Percentiles rank a stretch among this genome's conserved stretches.
phyloP scores from a whole-genome alignment of 331 rosid genomes.

The Cydonia oblonga region DNA sequence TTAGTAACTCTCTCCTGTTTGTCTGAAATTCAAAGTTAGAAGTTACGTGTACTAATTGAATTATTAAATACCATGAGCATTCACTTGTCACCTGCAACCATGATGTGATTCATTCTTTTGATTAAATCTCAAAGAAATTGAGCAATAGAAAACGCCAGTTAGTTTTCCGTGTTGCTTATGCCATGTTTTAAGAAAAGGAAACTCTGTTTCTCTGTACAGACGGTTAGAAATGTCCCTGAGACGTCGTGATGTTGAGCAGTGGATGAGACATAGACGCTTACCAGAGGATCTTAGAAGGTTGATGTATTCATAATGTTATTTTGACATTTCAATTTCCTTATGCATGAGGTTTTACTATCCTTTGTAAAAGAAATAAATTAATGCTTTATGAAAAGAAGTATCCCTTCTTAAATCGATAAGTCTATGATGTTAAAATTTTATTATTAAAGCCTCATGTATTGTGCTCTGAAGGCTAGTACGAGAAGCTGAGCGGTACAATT shows the following conservation, averaged over 20 bases:
- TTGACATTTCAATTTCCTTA: not conserved
- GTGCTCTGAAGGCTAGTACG: slow-evolving; percentile 48
- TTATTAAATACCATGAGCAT: not conserved
- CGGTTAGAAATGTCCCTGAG: slow-evolving; percentile 70
- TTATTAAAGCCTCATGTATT: not conserved
- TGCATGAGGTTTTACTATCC: not conserved
- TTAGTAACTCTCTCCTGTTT: not conserved
- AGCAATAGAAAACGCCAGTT: not conserved
- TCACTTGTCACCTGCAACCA: not conserved
- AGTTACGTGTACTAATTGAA: not conserved
- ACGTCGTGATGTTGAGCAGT: slow-evolving; percentile 75
- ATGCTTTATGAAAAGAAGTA: not conserved
- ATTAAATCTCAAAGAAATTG: not conserved
- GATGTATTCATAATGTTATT: not conserved
- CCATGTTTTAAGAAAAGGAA: not conserved
- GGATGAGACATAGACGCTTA: slow-evolving; percentile 87
- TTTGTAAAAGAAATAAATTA: not conserved
- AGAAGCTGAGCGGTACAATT: slow-evolving; percentile 58
- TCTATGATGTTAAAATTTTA: not conserved
- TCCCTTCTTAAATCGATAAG: not conserved
- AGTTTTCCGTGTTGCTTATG: not conserved
- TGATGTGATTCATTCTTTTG: not conserved
- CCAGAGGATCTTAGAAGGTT: slow-evolving; percentile 52
- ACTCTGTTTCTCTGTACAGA: slow-evolving; percentile 22
- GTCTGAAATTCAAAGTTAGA: not conserved